These are phyloP conservation scores for Myriangium duriaei DNA, from an alignment of 2,329 filamentous ascomycete genomes.

Conservation along the genomic window DNA sequence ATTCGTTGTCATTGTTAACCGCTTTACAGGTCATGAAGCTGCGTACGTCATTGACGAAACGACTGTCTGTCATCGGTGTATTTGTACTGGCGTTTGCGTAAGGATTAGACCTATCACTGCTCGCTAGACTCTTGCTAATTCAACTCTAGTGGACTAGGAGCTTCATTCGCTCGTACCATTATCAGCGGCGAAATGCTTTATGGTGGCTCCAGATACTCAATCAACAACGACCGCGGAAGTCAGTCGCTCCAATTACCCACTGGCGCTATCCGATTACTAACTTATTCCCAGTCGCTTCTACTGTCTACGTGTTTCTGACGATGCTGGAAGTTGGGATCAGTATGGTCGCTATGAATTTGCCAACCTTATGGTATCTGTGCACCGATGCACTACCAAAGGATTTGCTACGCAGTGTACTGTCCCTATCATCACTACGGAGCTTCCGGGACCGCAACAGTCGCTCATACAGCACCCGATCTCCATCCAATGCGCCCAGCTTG, in stretches of 20 bases:
- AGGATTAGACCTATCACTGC: background rate
- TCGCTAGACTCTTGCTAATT: background rate
- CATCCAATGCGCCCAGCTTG: too few relatives aligned
- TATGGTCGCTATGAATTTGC: background rate
- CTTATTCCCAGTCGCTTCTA: background rate
- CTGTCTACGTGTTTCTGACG: background rate
- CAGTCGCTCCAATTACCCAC: background rate
- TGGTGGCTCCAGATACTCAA: background rate
- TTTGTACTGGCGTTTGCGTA: background rate
- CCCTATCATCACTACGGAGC: background rate
- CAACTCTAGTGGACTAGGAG: background rate
- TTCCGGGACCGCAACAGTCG: too few relatives aligned
- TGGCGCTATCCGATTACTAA: background rate
- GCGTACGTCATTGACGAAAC: background rate
- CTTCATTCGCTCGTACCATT: background rate
- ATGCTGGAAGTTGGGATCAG: background rate
- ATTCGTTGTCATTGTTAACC: background rate
- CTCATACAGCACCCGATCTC: too few relatives aligned
- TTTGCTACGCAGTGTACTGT: background rate
- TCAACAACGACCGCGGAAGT: background rate
- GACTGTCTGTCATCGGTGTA: background rate
- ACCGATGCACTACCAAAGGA: background rate
- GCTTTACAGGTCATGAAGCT: background rate
- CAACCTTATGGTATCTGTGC: background rate
- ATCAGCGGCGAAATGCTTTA: background rate